These are phyloP conservation scores for Aspergillus sclerotialis DNA, from an alignment of 2,329 filamentous ascomycete species.

Conservation along the genomic window DNA sequence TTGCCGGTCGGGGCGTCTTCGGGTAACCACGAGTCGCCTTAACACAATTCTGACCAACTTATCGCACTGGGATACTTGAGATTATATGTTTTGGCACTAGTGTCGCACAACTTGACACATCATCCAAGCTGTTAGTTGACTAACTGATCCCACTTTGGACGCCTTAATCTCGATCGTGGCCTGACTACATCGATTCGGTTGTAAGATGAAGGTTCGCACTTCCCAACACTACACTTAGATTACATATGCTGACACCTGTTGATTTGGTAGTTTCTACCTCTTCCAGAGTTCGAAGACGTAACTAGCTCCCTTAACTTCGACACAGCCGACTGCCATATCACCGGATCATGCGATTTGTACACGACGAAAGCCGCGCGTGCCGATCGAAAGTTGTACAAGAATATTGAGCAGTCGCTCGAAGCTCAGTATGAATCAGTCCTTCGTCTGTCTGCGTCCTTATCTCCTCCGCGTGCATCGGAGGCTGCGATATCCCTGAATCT, in stretches of 20 bases:
- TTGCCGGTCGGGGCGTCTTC: too few relatives aligned
- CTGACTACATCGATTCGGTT: conserved; percentile 2
- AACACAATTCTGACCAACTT: too few relatives aligned
- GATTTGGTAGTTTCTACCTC: conserved; percentile 70
- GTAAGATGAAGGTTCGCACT: conserved; percentile 12
- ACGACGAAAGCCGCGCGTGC: conserved; percentile 92
- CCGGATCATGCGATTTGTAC: conserved; percentile 92
- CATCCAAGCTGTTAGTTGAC: not conserved
- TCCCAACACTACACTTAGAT: not conserved
- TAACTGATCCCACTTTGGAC: too few relatives aligned
- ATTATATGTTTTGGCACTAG: too few relatives aligned
- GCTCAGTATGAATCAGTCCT: conserved; percentile 84
- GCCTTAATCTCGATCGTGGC: conserved; percentile 2
- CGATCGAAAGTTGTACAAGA: conserved; percentile 96
- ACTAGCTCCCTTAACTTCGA: conserved; percentile 93
- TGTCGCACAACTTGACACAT: not conserved
- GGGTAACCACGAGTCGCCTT: conserved; percentile 10
- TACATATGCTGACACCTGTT: conserved; percentile 8
- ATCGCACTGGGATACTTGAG: too few relatives aligned
- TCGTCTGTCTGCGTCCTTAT: conserved; percentile 77
- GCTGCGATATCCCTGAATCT: conserved; percentile 64
- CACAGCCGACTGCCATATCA: conserved; percentile 83
- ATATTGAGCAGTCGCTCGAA: conserved; percentile 85
- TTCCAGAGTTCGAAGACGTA: conserved; percentile 85
- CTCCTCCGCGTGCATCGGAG: conserved; percentile 69